Evolutionary conservation across 345 rosid genomes (phyloP).

Genomic region (Populus pruinosa): DNA sequence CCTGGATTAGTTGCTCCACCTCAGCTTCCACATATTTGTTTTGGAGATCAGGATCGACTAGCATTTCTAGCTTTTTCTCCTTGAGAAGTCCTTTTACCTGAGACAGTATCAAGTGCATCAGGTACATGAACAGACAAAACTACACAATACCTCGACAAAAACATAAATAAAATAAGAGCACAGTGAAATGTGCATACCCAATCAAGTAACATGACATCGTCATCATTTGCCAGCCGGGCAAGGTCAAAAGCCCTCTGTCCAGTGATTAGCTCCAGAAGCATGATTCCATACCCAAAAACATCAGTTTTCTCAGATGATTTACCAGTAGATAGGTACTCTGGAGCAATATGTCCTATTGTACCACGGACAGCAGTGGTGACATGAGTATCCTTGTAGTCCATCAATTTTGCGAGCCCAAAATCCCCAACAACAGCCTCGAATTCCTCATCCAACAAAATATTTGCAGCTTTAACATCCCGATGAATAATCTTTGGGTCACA

Average conservation of each 20-base stretch:
- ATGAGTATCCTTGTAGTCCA: constrained; percentile 99
- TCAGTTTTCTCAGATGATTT: constrained; percentile 97
- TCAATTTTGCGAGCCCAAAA: constrained; percentile 90
- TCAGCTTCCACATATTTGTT: constrained; percentile 66
- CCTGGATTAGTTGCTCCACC: constrained; percentile 90
- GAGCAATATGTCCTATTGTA: constrained; percentile 96
- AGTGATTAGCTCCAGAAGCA: constrained; percentile 91
- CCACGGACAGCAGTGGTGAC: constrained; percentile 98
- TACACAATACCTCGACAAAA: neutral
- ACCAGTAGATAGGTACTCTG: constrained; percentile 91
- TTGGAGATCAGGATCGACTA: constrained; percentile 91
- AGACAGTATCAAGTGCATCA: neutral
- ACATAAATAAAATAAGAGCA: neutral
- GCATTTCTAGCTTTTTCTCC: constrained; percentile 89
- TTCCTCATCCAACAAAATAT: constrained; percentile 89
- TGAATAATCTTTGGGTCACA: constrained; percentile 98
- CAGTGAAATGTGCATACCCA: constrained; percentile 52
- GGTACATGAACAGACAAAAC: neutral
- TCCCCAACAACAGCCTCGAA: constrained; percentile 98
- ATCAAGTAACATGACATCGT: constrained; percentile 95
- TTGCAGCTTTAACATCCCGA: constrained; percentile 98
- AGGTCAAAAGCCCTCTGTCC: constrained; percentile 99
- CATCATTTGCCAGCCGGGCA: constrained; percentile 93
- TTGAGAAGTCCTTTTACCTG: constrained; percentile 95
- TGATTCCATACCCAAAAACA: constrained; percentile 93